Evolutionary conservation across 495 filamentous ascomycete genomes (phyloP).

Genomic region (Lasiosphaeria ovina): DNA sequence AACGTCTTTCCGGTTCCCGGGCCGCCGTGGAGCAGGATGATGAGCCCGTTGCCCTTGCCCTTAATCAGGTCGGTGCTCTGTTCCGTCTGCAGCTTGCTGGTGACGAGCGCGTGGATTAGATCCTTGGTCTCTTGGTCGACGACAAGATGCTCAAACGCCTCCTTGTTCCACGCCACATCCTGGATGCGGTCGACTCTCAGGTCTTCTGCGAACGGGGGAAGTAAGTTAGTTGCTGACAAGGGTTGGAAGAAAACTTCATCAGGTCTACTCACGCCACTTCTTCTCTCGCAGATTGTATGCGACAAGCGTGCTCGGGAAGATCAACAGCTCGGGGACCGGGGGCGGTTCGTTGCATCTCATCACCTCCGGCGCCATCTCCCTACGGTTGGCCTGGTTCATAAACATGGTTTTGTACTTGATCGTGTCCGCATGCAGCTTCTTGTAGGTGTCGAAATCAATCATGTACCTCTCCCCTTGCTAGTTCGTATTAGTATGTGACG

Average conservation of each 20-base stretch:
- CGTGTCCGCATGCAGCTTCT: background rate
- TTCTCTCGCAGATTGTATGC: slow-evolving; percentile 1
- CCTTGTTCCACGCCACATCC: slow-evolving; percentile 46
- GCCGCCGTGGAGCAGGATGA: slow-evolving; percentile 36
- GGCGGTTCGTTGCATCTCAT: background rate
- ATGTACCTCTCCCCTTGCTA: slow-evolving; percentile 2
- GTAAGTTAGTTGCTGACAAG: background rate
- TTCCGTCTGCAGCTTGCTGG: slow-evolving; percentile 25
- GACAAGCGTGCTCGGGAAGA: background rate
- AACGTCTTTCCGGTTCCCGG: slow-evolving; percentile 55
- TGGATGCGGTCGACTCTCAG: slow-evolving; percentile 20
- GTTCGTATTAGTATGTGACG: background rate
- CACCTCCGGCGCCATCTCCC: background rate
- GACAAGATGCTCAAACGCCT: slow-evolving; percentile 54
- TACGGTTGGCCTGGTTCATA: background rate
- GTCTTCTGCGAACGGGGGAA: background rate
- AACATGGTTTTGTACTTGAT: background rate
- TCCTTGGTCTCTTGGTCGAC: slow-evolving; percentile 48
- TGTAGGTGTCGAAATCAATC: slow-evolving; percentile 1
- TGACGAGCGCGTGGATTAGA: slow-evolving; percentile 48
- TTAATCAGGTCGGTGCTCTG: slow-evolving; percentile 41
- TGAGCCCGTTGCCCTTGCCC: slow-evolving; percentile 48
- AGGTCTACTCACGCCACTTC: slow-evolving; percentile 3
- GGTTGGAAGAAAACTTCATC: background rate
- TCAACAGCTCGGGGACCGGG: background rate